Base-by-base conservation (phyloP, 306 rosid genomes). In the Pyrus bretschneideri region DNA sequence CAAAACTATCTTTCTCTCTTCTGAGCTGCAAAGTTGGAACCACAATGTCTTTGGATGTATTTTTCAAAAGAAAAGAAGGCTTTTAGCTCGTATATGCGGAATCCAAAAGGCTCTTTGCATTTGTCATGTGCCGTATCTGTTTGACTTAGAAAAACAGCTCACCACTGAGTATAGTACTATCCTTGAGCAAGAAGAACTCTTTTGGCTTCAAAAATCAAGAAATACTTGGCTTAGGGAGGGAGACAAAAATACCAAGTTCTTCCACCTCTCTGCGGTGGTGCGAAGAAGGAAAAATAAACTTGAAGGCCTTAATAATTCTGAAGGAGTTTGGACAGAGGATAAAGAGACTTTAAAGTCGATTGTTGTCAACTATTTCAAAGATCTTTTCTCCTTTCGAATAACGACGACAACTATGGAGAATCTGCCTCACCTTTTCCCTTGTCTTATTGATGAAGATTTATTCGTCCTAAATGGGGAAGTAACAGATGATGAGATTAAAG, bases 81-180 rank as follows among this genome's bases (percentile, higher is more conserved):
- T 59, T 4, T 0, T 59, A 4, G 65, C 65, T 23, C 5, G 33
- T 4, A 21, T 59, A 10, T 15, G 6, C 0, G 17, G 17, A 4
- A 60, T 60, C 12, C 19, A 60, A 60, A 60, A 15, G 65, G 21
- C 23, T 5, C 3, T 25, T 0, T 25, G 35, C 4, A 0, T 4
- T 4, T 0, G n/a, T 1, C 11, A 5, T 23, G 3, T 4, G 3
- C 66, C 4, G 0, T 61, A 25, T 17, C 10, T 13, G 1, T 4
- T n/a, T 13, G 5, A 5, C 0, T 12, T 61, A 6, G 66, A 5
- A 61, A 27, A 5, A 0, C 10, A 61, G 33, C 22, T 61, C 4
- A 2, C 9, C 0, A 12, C 0, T 19, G 10, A 61, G 21, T 61
- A 61, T 14, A 13, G 6, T 12, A 4, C 17, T 1, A 25, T 61